Percentiles rank a stretch among this genome's conserved stretches.
Evolutionary conservation across 352 stramenopile genomes (phyloP).

Genomic region (Globisporangium nagaii): DNA sequence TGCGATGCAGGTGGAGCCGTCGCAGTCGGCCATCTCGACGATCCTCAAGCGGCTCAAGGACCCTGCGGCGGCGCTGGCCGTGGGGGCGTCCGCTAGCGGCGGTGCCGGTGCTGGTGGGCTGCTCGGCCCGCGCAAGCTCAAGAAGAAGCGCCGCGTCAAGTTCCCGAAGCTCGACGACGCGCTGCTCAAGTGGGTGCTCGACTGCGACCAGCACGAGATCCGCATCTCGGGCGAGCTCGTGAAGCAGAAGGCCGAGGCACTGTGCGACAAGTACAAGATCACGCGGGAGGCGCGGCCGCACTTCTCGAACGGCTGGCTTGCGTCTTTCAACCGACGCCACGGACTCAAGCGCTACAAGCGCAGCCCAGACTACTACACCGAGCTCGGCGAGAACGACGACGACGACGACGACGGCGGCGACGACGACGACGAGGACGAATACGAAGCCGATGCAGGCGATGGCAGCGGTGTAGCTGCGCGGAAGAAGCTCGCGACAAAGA

Average conservation of each 20-base stretch:
- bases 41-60: conserved; percentile 7
- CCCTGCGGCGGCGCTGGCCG: background rate
- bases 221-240: conserved; percentile 24
- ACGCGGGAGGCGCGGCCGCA: conserved; percentile 21
- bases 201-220: conserved; percentile 21
- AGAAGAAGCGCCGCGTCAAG: conserved; percentile 28
- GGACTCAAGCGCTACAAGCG: conserved; percentile 14
- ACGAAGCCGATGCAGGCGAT: background rate
- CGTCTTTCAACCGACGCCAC: conserved; percentile 47
- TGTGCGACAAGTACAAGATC: conserved; percentile 29
- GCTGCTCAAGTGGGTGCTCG: conserved; percentile 42
- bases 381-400: too few relatives aligned
- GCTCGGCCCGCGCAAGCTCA: conserved; percentile 2
- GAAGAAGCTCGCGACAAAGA: background rate
- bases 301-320: conserved; percentile 64
- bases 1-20: conserved; percentile 5
- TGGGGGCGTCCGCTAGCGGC: too few relatives aligned
- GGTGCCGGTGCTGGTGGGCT: too few relatives aligned
- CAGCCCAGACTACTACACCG: background rate
- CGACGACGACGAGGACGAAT: background rate
- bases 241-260: conserved; percentile 27
- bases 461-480: background rate
- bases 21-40: conserved; percentile 11
- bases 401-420: background rate
- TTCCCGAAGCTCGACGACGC: conserved; percentile 45